Evolutionary conservation across 768 basidiomycete genomes (phyloP), one percentile per base, ranked within the genome.

Genomic region (Xerocomellus intermedius): DNA sequence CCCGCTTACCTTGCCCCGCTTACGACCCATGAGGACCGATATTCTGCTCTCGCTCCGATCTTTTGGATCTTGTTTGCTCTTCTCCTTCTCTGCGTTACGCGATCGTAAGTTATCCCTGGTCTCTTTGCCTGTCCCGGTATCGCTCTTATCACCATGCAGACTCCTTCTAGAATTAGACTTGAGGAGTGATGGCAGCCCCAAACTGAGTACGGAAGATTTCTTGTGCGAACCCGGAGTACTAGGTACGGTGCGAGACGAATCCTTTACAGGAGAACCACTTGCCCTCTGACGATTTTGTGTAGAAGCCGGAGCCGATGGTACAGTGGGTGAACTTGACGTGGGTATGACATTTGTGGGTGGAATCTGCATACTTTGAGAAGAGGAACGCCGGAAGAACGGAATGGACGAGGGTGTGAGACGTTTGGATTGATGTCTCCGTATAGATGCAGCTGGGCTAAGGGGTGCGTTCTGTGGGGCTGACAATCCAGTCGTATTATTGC

Each of bases 351-450:
- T 63, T n/a, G 70, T 66, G 8, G 82, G 75, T 19, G 84, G 80
- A 24, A 86, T 69, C 58, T 91, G 87, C 81, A 91, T 87, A 14
- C 89, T 91, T 65, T 93, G 89, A 8, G 94, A 94, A 26, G 91
- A 90, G 8, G 92, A 93, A 35, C 94, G 87, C 42, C 91, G 83
- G 77, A 96, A 95, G 74, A 96, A 96, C 2, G 94, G 94, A 55
- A 96, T 96, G 14, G 91, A 90, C 26, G 91, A 94, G 2, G 93
- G 93, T 1, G 94, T 94, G 43, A 94, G 82, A 55, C 94, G 86
- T 69, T 87, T 93, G 22, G 74, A 69, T 54, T 85, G 83, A 28
- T 82, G 80, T 38, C 86, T 83, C 49, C 85, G 82, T 41, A 86
- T 70, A 16, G 88, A 89, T 17, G 84, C 79, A 19, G 85, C 77